A percentile compares a stretch with the other conserved stretches of the same genome.
Evolutionary conservation across 1,284 basidiomycete species (phyloP).

Genomic region (Cutaneotrichosporon sp.): DNA sequence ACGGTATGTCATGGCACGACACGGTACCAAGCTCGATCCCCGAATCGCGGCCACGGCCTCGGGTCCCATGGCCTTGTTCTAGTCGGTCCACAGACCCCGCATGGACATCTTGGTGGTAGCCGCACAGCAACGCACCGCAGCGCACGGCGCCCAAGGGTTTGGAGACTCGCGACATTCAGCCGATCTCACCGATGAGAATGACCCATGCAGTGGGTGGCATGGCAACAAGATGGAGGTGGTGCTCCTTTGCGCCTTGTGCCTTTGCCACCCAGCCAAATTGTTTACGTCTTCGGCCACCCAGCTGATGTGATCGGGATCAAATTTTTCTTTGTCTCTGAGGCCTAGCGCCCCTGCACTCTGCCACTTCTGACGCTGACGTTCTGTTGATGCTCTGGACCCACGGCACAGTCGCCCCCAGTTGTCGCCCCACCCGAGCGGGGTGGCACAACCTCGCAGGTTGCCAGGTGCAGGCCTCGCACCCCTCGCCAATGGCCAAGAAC

Average conservation of each 20-base stretch:
- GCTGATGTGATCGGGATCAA: constrained; percentile 4
- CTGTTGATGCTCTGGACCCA: too few species aligned
- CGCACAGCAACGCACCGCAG: neutral
- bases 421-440: too few species aligned
- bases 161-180: neutral
- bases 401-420: too few species aligned
- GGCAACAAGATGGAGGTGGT: too few species aligned
- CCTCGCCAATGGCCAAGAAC: neutral
- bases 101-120: neutral
- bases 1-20: neutral
- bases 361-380: too few species aligned
- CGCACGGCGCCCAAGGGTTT: neutral
- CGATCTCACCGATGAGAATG: neutral
- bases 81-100: neutral
- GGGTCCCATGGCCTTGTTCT: neutral
- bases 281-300: neutral
- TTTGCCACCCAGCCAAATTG: neutral
- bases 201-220: neutral
- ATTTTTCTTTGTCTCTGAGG: neutral
- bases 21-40: neutral
- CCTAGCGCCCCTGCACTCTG: neutral
- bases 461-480: too few species aligned
- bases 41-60: neutral
- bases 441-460: neutral
- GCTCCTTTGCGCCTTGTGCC: neutral